These are phyloP conservation scores for Ballota nigra DNA, from an alignment of 257 asterid species.

Conservation along the genomic window DNA sequence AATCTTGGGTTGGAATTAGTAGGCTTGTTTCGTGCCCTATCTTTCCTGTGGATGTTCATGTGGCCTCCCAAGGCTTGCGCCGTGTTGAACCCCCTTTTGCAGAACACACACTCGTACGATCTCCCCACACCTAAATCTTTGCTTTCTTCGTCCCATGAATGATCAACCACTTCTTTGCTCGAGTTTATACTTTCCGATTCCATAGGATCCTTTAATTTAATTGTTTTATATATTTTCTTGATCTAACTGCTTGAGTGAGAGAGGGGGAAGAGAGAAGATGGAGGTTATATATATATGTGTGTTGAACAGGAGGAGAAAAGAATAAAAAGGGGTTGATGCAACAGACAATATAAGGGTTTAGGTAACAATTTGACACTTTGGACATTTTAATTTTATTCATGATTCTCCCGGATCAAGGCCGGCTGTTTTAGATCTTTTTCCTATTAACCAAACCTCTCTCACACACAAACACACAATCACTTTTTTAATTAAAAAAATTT, in stretches of 20 bases:
- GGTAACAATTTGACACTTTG: neutral
- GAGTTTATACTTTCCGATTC: too few relatives aligned
- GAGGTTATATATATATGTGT: neutral
- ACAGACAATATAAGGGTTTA: conserved; percentile 35
- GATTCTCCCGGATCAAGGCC: conserved; percentile 31
- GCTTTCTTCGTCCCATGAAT: too few relatives aligned
- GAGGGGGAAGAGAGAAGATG: neutral
- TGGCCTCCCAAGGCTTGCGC: conserved; percentile 94
- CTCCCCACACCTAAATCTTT: conserved; percentile 48
- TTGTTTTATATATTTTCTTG: too few relatives aligned
- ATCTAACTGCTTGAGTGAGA: neutral
- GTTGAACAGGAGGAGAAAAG: neutral
- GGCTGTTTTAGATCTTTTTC: conserved; percentile 25
- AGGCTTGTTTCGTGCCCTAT: conserved; percentile 45
- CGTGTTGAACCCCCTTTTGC: conserved; percentile 79
- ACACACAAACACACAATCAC: neutral
- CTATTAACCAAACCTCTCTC: neutral
- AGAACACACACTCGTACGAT: conserved; percentile 70
- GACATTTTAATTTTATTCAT: conserved; percentile 20
- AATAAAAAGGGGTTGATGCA: neutral
- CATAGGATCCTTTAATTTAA: neutral
- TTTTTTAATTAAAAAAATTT: too few relatives aligned
- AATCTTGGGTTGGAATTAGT: neutral
- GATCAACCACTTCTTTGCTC: too few relatives aligned
- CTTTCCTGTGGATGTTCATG: conserved; percentile 81